phyloP scores from a whole-genome alignment of 2,329 filamentous ascomycete species.

The Botrytis medusae region DNA sequence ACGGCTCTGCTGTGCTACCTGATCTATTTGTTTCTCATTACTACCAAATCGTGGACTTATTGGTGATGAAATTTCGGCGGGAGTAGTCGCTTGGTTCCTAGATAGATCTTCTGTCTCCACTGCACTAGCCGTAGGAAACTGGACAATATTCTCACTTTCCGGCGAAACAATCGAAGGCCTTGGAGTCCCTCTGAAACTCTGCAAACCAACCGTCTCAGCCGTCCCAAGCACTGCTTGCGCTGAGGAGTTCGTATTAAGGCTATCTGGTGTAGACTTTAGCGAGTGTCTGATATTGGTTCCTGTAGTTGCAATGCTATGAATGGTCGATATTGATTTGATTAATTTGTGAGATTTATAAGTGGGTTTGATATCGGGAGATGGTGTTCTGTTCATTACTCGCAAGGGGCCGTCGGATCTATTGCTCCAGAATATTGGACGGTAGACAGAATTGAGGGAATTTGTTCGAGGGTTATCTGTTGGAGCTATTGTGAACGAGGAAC shows the following conservation, averaged over 20 bases:
- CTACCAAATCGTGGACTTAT: not conserved
- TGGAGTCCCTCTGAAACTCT: not conserved
- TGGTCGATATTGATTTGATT: constrained; percentile 14
- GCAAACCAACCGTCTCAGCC: constrained; percentile 16
- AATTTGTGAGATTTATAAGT: constrained; percentile 8
- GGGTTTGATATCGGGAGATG: constrained; percentile 11
- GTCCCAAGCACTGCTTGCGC: constrained; percentile 7
- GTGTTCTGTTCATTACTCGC: constrained; percentile 13
- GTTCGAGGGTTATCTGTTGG: not conserved
- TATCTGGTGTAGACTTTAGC: constrained; percentile 13
- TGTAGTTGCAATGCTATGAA: constrained; percentile 14
- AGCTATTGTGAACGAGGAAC: not conserved
- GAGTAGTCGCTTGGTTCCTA: not conserved
- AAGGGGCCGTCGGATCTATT: not conserved
- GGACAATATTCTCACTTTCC: not conserved
- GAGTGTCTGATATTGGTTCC: constrained; percentile 10
- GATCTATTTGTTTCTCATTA: not conserved
- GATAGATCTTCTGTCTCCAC: not conserved
- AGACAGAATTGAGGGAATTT: constrained; percentile 1
- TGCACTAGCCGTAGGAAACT: no score
- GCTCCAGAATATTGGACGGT: not conserved
- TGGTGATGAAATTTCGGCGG: not conserved
- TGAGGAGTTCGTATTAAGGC: not conserved
- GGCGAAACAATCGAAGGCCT: not conserved
- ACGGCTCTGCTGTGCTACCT: constrained; percentile 21